These are phyloP conservation scores for Sporothrix mexicana DNA, from an alignment of 2,329 filamentous ascomycete genomes.

Conservation along the genomic window DNA sequence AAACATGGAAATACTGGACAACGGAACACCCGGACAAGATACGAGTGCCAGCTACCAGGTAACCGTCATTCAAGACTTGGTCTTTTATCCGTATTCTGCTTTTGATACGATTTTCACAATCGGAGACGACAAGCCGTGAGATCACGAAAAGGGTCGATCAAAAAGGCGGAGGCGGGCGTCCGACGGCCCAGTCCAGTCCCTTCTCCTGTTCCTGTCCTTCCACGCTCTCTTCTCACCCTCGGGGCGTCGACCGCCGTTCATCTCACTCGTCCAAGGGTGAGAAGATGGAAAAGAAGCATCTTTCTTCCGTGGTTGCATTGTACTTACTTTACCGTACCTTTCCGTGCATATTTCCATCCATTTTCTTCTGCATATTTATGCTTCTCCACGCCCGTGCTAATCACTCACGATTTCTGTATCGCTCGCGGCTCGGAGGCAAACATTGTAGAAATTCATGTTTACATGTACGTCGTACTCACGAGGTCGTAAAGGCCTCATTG, in stretches of 20 bases:
- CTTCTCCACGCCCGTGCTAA: too few relatives aligned
- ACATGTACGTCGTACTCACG: too few relatives aligned
- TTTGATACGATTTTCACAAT: neutral
- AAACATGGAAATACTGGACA: neutral
- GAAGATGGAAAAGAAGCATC: too few relatives aligned
- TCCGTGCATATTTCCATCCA: neutral
- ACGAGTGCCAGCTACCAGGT: neutral
- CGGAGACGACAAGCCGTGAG: neutral
- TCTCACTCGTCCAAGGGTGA: neutral
- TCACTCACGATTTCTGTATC: too few relatives aligned
- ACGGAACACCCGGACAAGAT: neutral
- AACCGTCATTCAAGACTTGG: too few relatives aligned
- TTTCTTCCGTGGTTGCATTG: neutral
- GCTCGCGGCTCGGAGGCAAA: too few relatives aligned
- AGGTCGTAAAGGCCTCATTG: neutral
- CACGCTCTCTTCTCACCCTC: neutral
- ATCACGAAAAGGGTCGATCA: neutral
- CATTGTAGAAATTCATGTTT: too few relatives aligned
- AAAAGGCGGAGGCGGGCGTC: constrained; percentile 2
- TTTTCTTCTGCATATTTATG: neutral
- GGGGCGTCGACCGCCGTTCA: neutral
- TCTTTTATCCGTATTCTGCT: too few relatives aligned
- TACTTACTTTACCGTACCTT: too few relatives aligned
- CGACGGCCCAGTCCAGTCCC: neutral
- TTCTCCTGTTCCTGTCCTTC: neutral